A percentile compares a stretch with the other conserved stretches of the same genome.
These are phyloP conservation scores for Erythrophleum fordii DNA, from an alignment of 306 rosid genomes.

Conservation along the genomic window DNA sequence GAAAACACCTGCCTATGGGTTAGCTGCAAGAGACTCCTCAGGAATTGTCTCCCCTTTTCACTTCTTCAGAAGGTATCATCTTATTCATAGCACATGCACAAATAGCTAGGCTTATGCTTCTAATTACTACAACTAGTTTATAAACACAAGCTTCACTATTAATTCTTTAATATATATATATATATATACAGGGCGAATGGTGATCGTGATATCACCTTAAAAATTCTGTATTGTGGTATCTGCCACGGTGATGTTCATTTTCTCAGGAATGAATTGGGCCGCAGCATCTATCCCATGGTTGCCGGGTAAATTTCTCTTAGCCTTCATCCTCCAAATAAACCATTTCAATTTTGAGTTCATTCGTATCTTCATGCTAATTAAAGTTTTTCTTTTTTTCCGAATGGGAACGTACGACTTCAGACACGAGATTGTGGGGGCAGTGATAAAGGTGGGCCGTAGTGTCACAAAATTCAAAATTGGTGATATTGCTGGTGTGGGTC, in stretches of 20 bases:
- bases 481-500: conserved; percentile 45
- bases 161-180: no score
- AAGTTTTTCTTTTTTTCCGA: neutral
- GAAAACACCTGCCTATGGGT: conserved; percentile 33
- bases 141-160: neutral
- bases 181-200: neutral
- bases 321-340: neutral
- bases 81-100: neutral
- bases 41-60: conserved; percentile 45
- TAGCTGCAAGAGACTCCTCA: conserved; percentile 52
- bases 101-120: neutral
- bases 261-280: neutral
- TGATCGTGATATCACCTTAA: neutral
- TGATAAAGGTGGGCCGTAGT: conserved; percentile 35
- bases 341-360: neutral
- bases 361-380: neutral
- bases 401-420: neutral
- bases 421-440: conserved; percentile 43
- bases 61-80: conserved; percentile 44
- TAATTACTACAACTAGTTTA: neutral
- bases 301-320: neutral
- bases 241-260: neutral
- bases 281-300: neutral
- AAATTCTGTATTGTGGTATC: neutral
- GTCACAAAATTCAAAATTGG: conserved; percentile 43